Conservation (phyloP, 768 basidiomycete species). For the Suillus spraguei region DNA sequence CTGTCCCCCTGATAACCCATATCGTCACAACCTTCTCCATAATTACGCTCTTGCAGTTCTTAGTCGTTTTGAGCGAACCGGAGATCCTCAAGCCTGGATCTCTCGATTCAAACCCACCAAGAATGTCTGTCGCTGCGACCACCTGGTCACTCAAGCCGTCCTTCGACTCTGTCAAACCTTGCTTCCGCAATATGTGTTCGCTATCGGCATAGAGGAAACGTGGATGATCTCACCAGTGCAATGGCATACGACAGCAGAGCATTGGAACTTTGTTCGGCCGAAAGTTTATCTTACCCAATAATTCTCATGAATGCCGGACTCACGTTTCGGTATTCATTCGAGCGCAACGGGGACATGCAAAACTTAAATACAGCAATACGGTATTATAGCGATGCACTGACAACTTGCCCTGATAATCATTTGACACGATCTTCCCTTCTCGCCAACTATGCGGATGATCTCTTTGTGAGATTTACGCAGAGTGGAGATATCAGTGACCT, state of each 20-base stretch:
- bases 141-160: conserved; percentile 21
- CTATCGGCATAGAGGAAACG: conserved; percentile 26
- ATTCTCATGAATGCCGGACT: conserved; percentile 19
- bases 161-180: conserved; percentile 20
- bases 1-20: conserved; percentile 10
- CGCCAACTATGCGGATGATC: conserved; percentile 21
- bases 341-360: conserved; percentile 16
- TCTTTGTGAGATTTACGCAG: conserved; percentile 19
- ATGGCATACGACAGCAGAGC: conserved; percentile 16
- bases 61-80: conserved; percentile 19
- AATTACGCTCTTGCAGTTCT: conserved; percentile 22
- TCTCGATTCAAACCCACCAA: conserved; percentile 18
- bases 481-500: conserved; percentile 24
- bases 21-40: conserved; percentile 26
- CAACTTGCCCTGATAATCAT: conserved; percentile 18
- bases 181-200: conserved; percentile 22
- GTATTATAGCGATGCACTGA: conserved; percentile 19
- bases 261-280: conserved; percentile 20
- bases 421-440: conserved; percentile 23
- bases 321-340: conserved; percentile 11
- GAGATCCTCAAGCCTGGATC: conserved; percentile 20
- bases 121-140: conserved; percentile 25
- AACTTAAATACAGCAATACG: conserved; percentile 25
- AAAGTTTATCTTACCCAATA: conserved; percentile 15
- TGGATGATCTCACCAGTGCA: conserved; percentile 28